Evolutionary conservation across 495 filamentous ascomycete species (phyloP), one percentile per base, ranked within the genome.

Genomic region (Melanomma pulvis-pyrius): DNA sequence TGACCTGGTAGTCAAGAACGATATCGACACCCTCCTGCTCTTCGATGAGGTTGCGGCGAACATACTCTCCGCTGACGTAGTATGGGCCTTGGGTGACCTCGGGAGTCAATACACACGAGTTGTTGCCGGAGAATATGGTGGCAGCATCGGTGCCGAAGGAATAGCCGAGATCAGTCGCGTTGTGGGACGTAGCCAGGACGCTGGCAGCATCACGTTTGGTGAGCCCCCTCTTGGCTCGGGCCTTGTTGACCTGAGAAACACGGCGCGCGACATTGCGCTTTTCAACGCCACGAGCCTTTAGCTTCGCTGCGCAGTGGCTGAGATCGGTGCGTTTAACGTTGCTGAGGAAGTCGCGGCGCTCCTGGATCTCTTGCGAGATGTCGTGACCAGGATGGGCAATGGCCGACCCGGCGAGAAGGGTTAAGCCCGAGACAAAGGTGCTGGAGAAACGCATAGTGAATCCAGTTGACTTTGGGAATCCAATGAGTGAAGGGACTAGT

Each of bases 41-140:
- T 57, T 89, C 86, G 17, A 75, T 73, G 30, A 86, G 48, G 63
- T 86, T 71, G n/a, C 65, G 73, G 53, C 85, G 83, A 71, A 88
- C 79, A 2, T 79, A 73, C 69, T 86, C 79, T 32, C 73, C 70
- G 26, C 53, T 61, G 26, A 72, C 71, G 49, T 70, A 74, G 67
- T 70, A 74, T 3, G 72, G 72, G 13, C 72, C 65, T 17, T 67
- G 53, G 30, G 61, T 70, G 22, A 52, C 48, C 26, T 74, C 69
- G 1, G 72, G 69, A 2, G 55, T 52, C n/a, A 71, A 61, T 19
- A 73, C 57, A 59, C 65, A 68, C 22, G 34, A 50, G 46, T 44
- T 53, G 50, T 68, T 78, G 30, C 83, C 82, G 26, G 79, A 71
- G 68, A 87, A 87, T 9, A 87, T 75, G 22, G 80, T 73, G 11